A percentile compares a stretch with the other conserved stretches of the same genome.
Conservation (phyloP, 176 grass and related monocot genomes). For the Oryza longistaminata region DNA sequence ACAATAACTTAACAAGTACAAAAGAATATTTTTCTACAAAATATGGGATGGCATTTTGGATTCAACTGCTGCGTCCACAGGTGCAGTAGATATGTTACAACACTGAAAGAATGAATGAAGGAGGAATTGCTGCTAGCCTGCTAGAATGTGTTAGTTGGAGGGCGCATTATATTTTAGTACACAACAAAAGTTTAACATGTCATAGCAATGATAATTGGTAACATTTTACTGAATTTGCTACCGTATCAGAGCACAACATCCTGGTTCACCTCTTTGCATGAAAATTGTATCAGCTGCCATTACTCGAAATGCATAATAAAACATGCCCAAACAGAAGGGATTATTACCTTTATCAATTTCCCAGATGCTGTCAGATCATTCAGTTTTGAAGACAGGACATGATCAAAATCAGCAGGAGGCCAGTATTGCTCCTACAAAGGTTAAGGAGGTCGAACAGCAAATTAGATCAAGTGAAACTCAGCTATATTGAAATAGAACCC, state of each 20-base stretch:
- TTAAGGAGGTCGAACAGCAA: slow-evolving; percentile 29
- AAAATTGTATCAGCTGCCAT: neutral
- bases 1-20: neutral
- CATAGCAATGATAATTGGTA: neutral
- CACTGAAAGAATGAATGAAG: neutral
- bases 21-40: neutral
- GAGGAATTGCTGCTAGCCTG: slow-evolving; percentile 8
- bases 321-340: neutral
- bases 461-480: neutral
- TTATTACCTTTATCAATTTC: slow-evolving; percentile 76
- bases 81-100: neutral
- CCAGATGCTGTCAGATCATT: slow-evolving; percentile 61
- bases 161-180: neutral
- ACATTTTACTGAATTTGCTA: slow-evolving; percentile 1
- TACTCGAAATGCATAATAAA: slow-evolving; percentile 25
- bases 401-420: slow-evolving; percentile 79
- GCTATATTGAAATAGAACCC: neutral
- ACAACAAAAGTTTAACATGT: neutral
- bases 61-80: neutral
- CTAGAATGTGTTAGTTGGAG: neutral
- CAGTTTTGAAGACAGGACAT: slow-evolving; percentile 73
- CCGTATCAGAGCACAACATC: neutral
- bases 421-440: slow-evolving; percentile 74
- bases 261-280: slow-evolving; percentile 14
- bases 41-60: neutral